Base-by-base conservation (phyloP, 768 basidiomycete genomes). In the Gautieria morchelliformis region DNA sequence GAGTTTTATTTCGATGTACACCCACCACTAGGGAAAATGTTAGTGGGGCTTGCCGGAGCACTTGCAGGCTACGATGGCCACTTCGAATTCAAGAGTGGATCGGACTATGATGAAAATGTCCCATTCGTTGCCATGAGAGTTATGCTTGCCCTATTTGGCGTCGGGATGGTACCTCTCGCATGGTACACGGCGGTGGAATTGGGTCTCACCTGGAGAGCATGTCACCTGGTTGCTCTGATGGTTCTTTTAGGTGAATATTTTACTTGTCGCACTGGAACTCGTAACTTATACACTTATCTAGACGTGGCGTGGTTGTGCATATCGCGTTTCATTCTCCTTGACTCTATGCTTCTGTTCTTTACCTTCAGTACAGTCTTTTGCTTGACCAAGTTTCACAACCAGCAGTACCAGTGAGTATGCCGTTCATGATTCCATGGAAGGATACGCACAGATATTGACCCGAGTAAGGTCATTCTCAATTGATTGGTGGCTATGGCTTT, bases 1-100 rank as follows among this genome's bases (percentile, higher is more conserved):
- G 93, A 96, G 69, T 98, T 98, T 73, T 98, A 97, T 77, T 98
- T 98, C 69, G 96, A 99, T 66, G 96, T 98, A 27, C 96, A 99
- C 65, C 96, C 96, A 5, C 96, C 96, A 0, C 78, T 99, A 42
- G 96, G 96, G 3, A 99, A 99, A 77, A 98, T 99, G 93, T 79
- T 99, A 56, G 95, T 99, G 59, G 96, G 93, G 9, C 78, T 99
- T 20, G 93, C 86, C 4, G 96, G 96, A 20, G 75, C 93, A 56
- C 72, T 99, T 61, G 78, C 92, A 0, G 96, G 96, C 35, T 98
- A 97, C 67, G 80, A 94, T 61, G 96, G 96, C 14, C 69, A 73
- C 24, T 99, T 89, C 64, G 95, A 96, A 60, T 99, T 95, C 75
- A 91, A 93, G 71, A 93, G 90, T 60, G 96, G 96, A 3, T 84